Evolutionary conservation across 2,329 filamentous ascomycete species (phyloP), one percentile per base, ranked within the genome.

Genomic region (Orbilia oligospora): DNA sequence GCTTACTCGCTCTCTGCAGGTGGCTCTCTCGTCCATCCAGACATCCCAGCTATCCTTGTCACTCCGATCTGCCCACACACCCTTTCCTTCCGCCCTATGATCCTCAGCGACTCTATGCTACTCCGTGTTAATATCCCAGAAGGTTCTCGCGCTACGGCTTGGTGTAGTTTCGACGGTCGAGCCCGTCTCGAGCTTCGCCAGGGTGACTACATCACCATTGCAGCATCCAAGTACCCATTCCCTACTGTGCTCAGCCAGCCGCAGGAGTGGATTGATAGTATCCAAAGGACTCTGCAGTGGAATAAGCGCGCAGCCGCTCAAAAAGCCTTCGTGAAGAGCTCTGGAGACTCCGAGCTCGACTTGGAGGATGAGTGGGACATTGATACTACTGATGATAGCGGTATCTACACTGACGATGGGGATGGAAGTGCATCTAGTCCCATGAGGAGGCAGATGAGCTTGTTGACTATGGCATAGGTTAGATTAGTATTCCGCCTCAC

Each of bases 61-160:
- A 99, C 96, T 0, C 96, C 96, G 20, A 98, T 99, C 84, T 99
- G 96, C 85, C 96, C 96, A 8, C 96, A 99, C 84, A 98, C 95
- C 0, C 88, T 99, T 16, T 97, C 93, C 14, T 99, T 99, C 89
- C 90, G 96, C 9, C 96, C 96, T 38, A 98, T 99, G 96, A 92
- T 99, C 6, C 90, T 99, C 61, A 97, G 94, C 61, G 96, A 99
- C 86, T 96, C 93, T 71, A 93, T 97, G 88, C 91, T 94, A 16
- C 89, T 99, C 78, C 93, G 94, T 64, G 93, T 99, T 66, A 92
- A 92, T 4, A 91, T 99, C 12, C 96, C 96, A 0, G 88, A 89
- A 80, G 90, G 91, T 83, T 97, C 93, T 46, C 92, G 96, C 56
- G 95, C 94, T 16, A 97, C 94, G 0, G 96, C 96, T 0, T 97